Conservation (phyloP, 2,329 filamentous ascomycete genomes). For the Cadophora luteo-olivacea region DNA sequence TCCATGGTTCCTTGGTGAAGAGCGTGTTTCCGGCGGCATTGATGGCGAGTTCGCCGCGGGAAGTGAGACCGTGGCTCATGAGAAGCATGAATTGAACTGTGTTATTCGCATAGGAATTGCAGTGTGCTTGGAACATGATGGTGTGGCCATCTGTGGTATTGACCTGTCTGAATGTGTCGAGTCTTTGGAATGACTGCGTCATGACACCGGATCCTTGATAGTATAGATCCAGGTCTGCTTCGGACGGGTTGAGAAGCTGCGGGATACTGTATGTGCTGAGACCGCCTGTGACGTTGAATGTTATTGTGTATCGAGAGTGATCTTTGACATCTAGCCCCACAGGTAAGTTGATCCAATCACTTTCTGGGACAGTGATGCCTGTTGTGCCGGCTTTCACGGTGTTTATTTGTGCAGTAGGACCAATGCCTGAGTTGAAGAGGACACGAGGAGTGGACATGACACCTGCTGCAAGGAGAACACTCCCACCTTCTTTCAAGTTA, state of each 20-base stretch:
- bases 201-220: constrained; percentile 8
- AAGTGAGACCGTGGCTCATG: constrained; percentile 18
- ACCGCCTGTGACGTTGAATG: constrained; percentile 12
- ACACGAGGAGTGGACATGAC: constrained; percentile 19
- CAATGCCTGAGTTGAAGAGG: constrained; percentile 19
- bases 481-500: constrained; percentile 7
- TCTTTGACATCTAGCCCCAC: constrained; percentile 13
- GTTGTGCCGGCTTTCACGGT: constrained; percentile 9
- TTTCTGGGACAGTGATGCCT: background rate
- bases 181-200: constrained; percentile 15
- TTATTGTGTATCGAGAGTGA: background rate
- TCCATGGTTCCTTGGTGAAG: constrained; percentile 18
- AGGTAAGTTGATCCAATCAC: constrained; percentile 19
- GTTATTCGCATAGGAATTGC: background rate
- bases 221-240: constrained; percentile 15
- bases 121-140: constrained; percentile 13
- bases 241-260: constrained; percentile 8
- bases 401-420: constrained; percentile 11
- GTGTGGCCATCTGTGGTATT: constrained; percentile 15
- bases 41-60: constrained; percentile 8
- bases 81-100: constrained; percentile 8
- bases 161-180: constrained; percentile 8
- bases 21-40: background rate
- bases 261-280: constrained; percentile 5
- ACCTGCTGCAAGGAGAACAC: constrained; percentile 15